A percentile compares a stretch with the other conserved stretches of the same genome.
phyloP scores from a whole-genome alignment of 2,329 filamentous ascomycete genomes.

The Mariannaea sp. region DNA sequence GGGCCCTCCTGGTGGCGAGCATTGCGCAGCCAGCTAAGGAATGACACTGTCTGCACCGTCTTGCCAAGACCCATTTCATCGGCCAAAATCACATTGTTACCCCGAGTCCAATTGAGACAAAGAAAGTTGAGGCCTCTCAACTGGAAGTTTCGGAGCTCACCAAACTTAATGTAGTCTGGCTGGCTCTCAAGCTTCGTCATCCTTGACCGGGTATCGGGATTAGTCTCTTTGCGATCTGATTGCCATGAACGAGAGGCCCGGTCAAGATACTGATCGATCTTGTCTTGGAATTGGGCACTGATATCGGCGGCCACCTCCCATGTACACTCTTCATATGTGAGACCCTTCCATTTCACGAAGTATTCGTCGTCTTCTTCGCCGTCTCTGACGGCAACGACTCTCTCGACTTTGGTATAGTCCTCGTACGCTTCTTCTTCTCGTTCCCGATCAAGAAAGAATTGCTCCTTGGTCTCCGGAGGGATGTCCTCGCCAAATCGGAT shows the following conservation, averaged over 20 bases:
- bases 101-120: conserved; percentile 92
- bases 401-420: conserved; percentile 90
- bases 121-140: conserved; percentile 93
- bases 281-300: conserved; percentile 77
- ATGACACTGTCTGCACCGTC: conserved; percentile 95
- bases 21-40: conserved; percentile 96
- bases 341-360: conserved; percentile 94
- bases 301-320: conserved; percentile 85
- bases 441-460: conserved; percentile 94
- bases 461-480: conserved; percentile 84
- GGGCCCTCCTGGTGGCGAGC: conserved; percentile 88
- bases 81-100: conserved; percentile 94
- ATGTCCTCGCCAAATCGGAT: conserved; percentile 77
- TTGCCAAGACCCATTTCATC: conserved; percentile 99
- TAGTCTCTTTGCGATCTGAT: conserved; percentile 79
- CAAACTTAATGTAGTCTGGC: conserved; percentile 81
- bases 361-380: conserved; percentile 86
- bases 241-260: conserved; percentile 79
- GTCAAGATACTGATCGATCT: conserved; percentile 90
- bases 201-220: conserved; percentile 72
- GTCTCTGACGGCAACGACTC: conserved; percentile 83
- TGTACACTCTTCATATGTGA: conserved; percentile 92
- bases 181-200: conserved; percentile 78
- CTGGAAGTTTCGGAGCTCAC: conserved; percentile 90
- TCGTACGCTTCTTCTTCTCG: conserved; percentile 84